phyloP scores from a whole-genome alignment of 768 basidiomycete genomes.

The Xerocomellus chrysenteron region DNA sequence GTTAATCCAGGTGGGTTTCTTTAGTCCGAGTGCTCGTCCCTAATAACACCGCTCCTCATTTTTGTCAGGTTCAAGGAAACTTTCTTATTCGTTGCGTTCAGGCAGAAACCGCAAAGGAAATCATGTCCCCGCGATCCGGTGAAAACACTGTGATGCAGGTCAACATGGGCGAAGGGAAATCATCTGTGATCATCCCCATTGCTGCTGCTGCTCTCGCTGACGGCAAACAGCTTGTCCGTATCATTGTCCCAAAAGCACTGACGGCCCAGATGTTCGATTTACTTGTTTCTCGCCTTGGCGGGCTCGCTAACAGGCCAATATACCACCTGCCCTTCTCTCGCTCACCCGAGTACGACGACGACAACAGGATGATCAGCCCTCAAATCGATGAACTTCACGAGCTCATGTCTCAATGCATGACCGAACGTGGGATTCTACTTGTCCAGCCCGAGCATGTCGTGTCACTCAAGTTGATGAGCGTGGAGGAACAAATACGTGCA shows the following conservation, averaged over 20 bases:
- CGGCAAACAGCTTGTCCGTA: constrained; percentile 40
- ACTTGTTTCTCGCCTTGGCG: constrained; percentile 39
- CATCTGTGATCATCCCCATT: constrained; percentile 45
- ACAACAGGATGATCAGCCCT: background rate
- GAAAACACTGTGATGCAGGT: constrained; percentile 44
- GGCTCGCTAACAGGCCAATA: constrained; percentile 43
- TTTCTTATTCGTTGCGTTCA: background rate
- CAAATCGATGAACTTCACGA: constrained; percentile 23
- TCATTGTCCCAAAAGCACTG: constrained; percentile 45
- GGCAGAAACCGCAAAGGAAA: constrained; percentile 37
- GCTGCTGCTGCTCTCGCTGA: constrained; percentile 40
- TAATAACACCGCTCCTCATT: constrained; percentile 32
- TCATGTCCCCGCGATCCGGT: constrained; percentile 39
- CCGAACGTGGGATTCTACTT: constrained; percentile 39
- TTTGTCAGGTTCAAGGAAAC: background rate
- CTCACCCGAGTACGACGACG: constrained; percentile 18
- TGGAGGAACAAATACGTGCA: constrained; percentile 31
- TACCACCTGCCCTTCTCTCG: constrained; percentile 50
- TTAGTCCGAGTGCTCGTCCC: background rate
- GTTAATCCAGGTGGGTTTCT: background rate
- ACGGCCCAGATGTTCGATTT: constrained; percentile 44
- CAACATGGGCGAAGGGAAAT: constrained; percentile 58
- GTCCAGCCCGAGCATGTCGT: constrained; percentile 51
- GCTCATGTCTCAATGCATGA: constrained; percentile 39
- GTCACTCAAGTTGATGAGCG: constrained; percentile 43